Evolutionary conservation across 345 rosid species (phyloP), one percentile per base, ranked within the genome.

Genomic region (Camelina hispida): DNA sequence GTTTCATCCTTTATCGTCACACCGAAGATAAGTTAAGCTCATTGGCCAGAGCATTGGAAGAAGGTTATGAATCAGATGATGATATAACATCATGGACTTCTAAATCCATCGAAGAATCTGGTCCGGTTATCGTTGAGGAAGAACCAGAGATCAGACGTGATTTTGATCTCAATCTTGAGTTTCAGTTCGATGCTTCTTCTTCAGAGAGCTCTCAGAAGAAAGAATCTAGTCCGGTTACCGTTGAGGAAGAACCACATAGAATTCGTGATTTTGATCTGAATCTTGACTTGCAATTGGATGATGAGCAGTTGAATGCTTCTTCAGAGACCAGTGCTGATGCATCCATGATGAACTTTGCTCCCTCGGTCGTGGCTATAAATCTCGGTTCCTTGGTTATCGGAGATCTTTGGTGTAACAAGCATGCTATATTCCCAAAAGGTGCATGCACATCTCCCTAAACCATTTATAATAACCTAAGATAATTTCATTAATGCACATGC

Each of bases 371-470:
- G 69, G 87, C 80, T 68, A 46, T 87, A 53, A 77, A 83, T 47
- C 73, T 84, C 18, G 98, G 98, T 11, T 78, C 77, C 66, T 22
- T 85, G 22, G 66, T 81, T 70, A 63, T 48, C 22, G 88, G 89
- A 77, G 80, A 84, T 62, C 79, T 75, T 72, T 93, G 97, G 97
- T 81, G 82, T 81, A 83, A 73, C 73, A 76, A 73, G 71, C 78
- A 77, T 79, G 85, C 87, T 52, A 88, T 89, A 69, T 85, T 88
- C 46, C 96, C 93, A 2, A 87, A 83, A 80, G 96, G 97, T 91
- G 75, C 20, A 28, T 91, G 75, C 20, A 11, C 20, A 11, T 50
- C 52, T 74, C 48, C 20, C 2, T 38, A 20, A 66, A 74, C 22
- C 42, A 7, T 12, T 34, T 34, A 6, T 34, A 6, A 6, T 53